Evolutionary conservation across 495 filamentous ascomycete species (phyloP).

Genomic region (Xylaria scruposa): DNA sequence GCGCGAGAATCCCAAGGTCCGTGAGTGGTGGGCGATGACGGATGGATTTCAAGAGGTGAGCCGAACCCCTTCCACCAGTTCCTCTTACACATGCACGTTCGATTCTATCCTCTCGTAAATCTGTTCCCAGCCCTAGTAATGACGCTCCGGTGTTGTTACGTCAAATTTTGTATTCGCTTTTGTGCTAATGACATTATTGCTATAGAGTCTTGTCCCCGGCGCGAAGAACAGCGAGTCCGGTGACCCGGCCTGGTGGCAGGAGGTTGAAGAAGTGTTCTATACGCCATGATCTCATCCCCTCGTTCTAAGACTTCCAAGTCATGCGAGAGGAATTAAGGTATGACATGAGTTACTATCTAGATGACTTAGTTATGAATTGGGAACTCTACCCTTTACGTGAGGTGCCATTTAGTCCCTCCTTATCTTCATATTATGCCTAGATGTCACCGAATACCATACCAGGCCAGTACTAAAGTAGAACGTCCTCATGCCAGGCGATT

Average conservation of each 20-base stretch:
- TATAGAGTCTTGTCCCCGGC: slow-evolving; percentile 60
- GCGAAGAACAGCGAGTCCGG: slow-evolving; percentile 68
- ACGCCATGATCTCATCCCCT: slow-evolving; percentile 44
- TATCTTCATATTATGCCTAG: not conserved
- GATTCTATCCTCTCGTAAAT: too few relatives aligned
- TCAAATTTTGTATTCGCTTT: not conserved
- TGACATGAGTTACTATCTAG: not conserved
- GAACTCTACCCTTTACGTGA: not conserved
- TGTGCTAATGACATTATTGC: not conserved
- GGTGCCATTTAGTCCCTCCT: not conserved
- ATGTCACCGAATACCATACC: not conserved
- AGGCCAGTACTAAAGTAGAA: not conserved
- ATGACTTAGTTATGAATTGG: not conserved
- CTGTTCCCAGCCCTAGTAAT: not conserved
- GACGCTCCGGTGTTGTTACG: not conserved
- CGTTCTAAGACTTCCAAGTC: too few relatives aligned
- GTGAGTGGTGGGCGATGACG: slow-evolving; percentile 82
- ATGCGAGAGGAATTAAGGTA: not conserved
- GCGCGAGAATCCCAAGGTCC: slow-evolving; percentile 70
- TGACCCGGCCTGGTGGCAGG: slow-evolving; percentile 72
- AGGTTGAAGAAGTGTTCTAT: slow-evolving; percentile 75
- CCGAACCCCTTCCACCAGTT: not conserved
- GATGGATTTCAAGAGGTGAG: slow-evolving; percentile 68
- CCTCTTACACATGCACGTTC: not conserved
- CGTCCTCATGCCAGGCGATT: not conserved